Evolutionary conservation across 1,284 basidiomycete genomes (phyloP), one percentile per base, ranked within the genome.

Genomic region (Apiotrichum gracile): DNA sequence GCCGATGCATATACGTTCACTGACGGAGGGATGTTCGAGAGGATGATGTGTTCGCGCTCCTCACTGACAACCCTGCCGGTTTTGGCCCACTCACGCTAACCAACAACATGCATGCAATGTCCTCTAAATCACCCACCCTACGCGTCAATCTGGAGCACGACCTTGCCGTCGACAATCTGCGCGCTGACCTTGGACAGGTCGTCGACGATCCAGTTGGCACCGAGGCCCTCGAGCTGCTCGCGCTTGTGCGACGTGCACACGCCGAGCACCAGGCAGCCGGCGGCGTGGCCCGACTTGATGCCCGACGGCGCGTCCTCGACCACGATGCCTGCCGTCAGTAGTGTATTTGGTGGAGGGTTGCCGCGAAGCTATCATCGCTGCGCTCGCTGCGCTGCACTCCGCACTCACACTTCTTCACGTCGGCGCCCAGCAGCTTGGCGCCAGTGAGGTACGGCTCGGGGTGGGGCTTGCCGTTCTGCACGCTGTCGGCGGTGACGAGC

Each of bases 291-390:
- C 17, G 86, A 79, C 55, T 76, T 78, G 50, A 91, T 75, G 0
- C 89, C 89, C 7, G 85, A 84, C 4, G 88, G 85, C 1, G 89
- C 88, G 68, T 91, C 89, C 66, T 91, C 88, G 14, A 91, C 78
- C 6, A 91, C 88, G 54, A 91, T 77, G 85, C 86, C 52, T 55
- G 53, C n/a, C 17, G 45, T 54, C 21, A 35, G 39, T 19, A 8
- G 4, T 14, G 44, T 12, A 47, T 5, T 25, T 16, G 19, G 5
- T 6, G 7, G 38, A 39, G 8, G 38, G 14, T 8, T 16, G 16
- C 7, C 35, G 35, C 9, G 35, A 12, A 7, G 16, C 12, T 16
- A 37, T 10, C 14, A 17, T 19, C 9, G 16, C n/a, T 38, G 35
- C 17, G 9, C 14, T 9, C 38, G 4, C 14, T 7, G 21, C 21